A percentile compares a stretch with the other conserved stretches of the same genome.
phyloP scores from a whole-genome alignment of 371 early-diverging fungal genomes.

The Apophysomyces elegans region DNA sequence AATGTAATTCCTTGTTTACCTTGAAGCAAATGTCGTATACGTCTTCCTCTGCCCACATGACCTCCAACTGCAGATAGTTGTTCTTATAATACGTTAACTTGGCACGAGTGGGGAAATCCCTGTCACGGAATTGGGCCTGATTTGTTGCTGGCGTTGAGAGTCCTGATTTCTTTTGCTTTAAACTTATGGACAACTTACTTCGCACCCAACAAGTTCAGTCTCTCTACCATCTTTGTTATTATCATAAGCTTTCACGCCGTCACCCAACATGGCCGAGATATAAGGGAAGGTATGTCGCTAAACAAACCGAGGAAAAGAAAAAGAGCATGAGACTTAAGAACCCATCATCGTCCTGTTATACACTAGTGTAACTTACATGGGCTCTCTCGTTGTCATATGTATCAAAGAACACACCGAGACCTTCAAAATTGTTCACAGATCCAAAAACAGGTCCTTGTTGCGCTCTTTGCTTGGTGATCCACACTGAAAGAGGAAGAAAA shows the following conservation, averaged over 20 bases:
- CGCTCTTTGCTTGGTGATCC: constrained; percentile 53
- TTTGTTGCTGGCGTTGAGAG: no score
- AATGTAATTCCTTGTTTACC: background rate
- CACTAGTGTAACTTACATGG: constrained; percentile 51
- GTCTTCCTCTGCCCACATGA: constrained; percentile 68
- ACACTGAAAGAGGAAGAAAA: constrained; percentile 29
- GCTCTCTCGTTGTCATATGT: constrained; percentile 91
- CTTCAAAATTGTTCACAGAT: constrained; percentile 83
- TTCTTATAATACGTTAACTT: constrained; percentile 78
- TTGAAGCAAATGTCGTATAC: constrained; percentile 87
- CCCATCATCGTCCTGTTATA: background rate
- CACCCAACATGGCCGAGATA: constrained; percentile 91
- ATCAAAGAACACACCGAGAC: constrained; percentile 95
- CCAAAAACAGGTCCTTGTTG: constrained; percentile 89
- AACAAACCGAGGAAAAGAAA: no score
- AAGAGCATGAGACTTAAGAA: background rate
- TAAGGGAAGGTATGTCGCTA: constrained; percentile 79
- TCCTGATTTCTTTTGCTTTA: no score
- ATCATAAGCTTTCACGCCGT: constrained; percentile 86
- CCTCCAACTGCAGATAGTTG: constrained; percentile 66
- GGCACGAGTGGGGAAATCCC: constrained; percentile 69
- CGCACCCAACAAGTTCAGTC: constrained; percentile 72
- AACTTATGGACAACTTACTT: constrained; percentile 36
- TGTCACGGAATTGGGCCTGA: constrained; percentile 76
- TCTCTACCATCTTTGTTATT: constrained; percentile 80